Evolutionary conservation across 2,329 filamentous ascomycete species (phyloP).

Genomic region (Alternaria dauci): DNA sequence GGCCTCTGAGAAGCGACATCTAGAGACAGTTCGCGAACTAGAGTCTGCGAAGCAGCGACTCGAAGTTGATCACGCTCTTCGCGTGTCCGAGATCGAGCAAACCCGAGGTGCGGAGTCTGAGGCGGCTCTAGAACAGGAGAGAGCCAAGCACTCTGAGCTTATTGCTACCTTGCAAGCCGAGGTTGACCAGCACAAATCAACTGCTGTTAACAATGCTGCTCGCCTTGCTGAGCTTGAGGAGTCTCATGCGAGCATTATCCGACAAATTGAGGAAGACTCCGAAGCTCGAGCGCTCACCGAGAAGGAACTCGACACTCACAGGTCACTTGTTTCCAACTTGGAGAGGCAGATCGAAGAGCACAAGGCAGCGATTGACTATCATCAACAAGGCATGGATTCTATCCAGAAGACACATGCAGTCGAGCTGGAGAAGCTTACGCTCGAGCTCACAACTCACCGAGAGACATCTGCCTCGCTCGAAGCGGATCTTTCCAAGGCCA

Average conservation of each 20-base stretch:
- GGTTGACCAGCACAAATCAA: conserved; percentile 80
- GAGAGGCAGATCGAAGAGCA: conserved; percentile 66
- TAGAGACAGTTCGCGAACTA: conserved; percentile 75
- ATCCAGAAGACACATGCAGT: conserved; percentile 63
- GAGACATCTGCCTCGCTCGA: conserved; percentile 55
- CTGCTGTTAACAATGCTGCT: conserved; percentile 72
- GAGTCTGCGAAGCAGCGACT: conserved; percentile 65
- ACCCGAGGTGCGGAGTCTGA: conserved; percentile 38
- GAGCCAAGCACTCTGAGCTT: conserved; percentile 59
- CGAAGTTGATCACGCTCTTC: conserved; percentile 44
- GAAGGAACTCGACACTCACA: conserved; percentile 61
- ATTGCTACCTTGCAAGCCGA: conserved; percentile 71
- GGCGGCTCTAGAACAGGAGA: conserved; percentile 52
- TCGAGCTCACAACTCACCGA: conserved; percentile 45
- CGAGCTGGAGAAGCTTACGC: conserved; percentile 60
- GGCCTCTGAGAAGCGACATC: conserved; percentile 75
- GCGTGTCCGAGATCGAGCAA: conserved; percentile 43
- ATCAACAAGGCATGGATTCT: conserved; percentile 62
- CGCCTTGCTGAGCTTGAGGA: conserved; percentile 79
- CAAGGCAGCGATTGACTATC: conserved; percentile 62
- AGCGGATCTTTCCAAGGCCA: conserved; percentile 66
- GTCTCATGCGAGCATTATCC: conserved; percentile 70
- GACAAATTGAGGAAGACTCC: conserved; percentile 72
- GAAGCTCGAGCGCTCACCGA: conserved; percentile 66
- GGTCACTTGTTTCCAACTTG: conserved; percentile 62